Conservation (phyloP, 495 filamentous ascomycete genomes). For the Chaetomium fimeti region DNA sequence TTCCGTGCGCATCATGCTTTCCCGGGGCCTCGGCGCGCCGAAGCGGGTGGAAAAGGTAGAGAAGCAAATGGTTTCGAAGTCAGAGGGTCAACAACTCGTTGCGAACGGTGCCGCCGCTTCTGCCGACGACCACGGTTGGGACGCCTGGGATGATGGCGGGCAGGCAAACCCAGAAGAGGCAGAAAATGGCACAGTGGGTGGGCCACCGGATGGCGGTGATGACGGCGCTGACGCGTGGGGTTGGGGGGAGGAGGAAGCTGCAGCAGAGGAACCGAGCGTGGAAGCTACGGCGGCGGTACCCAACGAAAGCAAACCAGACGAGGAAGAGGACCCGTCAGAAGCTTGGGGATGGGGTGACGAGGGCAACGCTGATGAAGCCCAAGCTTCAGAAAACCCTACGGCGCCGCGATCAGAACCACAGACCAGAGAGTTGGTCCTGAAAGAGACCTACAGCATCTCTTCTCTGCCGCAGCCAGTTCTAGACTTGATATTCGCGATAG, state of each 20-base stretch:
- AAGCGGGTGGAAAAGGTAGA: constrained; percentile 78
- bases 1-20: constrained; percentile 64
- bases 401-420: constrained; percentile 24
- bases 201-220: constrained; percentile 37
- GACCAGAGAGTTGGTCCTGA: constrained; percentile 64
- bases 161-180: constrained; percentile 36
- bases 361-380: constrained; percentile 20
- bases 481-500: constrained; percentile 64
- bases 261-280: constrained; percentile 26
- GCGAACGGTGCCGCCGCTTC: constrained; percentile 50
- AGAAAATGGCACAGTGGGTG: not conserved
- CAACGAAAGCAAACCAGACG: constrained; percentile 23
- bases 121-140: constrained; percentile 66
- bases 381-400: constrained; percentile 22
- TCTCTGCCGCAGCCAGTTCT: constrained; percentile 77
- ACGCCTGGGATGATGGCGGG: constrained; percentile 63
- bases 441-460: constrained; percentile 83
- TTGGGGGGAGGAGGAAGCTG: constrained; percentile 57
- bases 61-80: constrained; percentile 68
- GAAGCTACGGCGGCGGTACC: constrained; percentile 30
- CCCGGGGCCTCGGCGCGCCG: constrained; percentile 59
- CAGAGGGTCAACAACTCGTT: constrained; percentile 60
- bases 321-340: constrained; percentile 57
- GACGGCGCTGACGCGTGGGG: constrained; percentile 59
- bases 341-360: constrained; percentile 79